Conservation (phyloP, 805 yeast species). For the Pichia rugopelliculosa region DNA sequence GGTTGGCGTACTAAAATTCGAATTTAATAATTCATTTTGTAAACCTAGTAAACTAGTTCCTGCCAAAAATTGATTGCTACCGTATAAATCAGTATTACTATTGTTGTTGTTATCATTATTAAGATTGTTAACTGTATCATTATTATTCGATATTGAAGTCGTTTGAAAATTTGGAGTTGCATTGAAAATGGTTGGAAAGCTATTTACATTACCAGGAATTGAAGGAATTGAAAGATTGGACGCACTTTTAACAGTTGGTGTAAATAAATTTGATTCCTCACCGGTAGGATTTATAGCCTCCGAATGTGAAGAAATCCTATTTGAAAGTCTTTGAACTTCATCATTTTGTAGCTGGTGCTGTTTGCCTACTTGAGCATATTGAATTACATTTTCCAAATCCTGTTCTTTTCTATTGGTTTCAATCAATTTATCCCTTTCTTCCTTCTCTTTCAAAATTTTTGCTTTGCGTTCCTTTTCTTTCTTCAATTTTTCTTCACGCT, state of each 20-base stretch:
- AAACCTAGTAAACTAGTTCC: not conserved
- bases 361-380: not conserved
- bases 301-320: not conserved
- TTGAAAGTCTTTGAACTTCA: not conserved
- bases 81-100: not conserved
- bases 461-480: not conserved
- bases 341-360: not conserved
- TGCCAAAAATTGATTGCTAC: not conserved
- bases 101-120: not conserved
- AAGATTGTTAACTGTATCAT: not conserved
- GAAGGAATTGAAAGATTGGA: too few relatives aligned
- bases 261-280: too few relatives aligned
- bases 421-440: not conserved
- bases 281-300: not conserved
- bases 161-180: not conserved
- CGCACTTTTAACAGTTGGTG: not conserved
- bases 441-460: not conserved
- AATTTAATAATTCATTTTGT: not conserved
- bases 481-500: slow-evolving; percentile 26
- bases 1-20: not conserved
- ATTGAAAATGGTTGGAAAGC: not conserved
- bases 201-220: not conserved
- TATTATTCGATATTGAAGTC: not conserved
- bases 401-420: not conserved
- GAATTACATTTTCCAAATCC: not conserved